Evolutionary conservation across 805 yeast species (phyloP).

Genomic region (Yarrowia osloensis): DNA sequence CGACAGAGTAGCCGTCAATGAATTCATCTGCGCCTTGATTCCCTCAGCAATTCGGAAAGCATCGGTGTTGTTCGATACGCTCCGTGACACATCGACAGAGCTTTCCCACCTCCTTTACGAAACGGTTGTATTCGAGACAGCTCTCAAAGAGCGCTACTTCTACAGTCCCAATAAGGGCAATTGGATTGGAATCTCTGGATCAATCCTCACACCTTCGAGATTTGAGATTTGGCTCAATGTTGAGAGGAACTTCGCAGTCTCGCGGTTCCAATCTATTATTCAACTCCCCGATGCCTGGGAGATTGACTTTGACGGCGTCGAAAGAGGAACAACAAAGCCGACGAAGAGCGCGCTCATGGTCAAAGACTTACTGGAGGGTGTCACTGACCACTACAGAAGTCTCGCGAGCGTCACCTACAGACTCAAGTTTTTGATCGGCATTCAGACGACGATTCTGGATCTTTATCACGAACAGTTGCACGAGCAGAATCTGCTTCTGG

Average conservation of each 20-base stretch:
- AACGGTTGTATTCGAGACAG: conserved; percentile 58
- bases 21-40: conserved; percentile 52
- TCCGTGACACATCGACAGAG: conserved; percentile 47
- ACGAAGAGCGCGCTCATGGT: conserved; percentile 63
- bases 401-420: conserved; percentile 54
- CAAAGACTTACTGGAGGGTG: conserved; percentile 57
- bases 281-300: conserved; percentile 52
- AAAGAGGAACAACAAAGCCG: conserved; percentile 52
- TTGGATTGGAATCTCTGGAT: conserved; percentile 52
- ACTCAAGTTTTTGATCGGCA: conserved; percentile 55
- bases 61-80: conserved; percentile 37
- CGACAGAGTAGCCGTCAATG: conserved; percentile 42
- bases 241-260: conserved; percentile 50
- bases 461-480: conserved; percentile 50
- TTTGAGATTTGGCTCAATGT: conserved; percentile 55
- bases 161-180: conserved; percentile 48
- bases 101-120: conserved; percentile 63
- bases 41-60: conserved; percentile 52
- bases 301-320: conserved; percentile 59
- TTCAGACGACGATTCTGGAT: conserved; percentile 61
- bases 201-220: conserved; percentile 38
- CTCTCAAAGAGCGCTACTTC: conserved; percentile 49
- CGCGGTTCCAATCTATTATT: conserved; percentile 56
- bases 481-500: conserved; percentile 49
- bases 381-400: conserved; percentile 53